Conservation (phyloP, 2,329 filamentous ascomycete species). For the Furcasterigmium sp. region DNA sequence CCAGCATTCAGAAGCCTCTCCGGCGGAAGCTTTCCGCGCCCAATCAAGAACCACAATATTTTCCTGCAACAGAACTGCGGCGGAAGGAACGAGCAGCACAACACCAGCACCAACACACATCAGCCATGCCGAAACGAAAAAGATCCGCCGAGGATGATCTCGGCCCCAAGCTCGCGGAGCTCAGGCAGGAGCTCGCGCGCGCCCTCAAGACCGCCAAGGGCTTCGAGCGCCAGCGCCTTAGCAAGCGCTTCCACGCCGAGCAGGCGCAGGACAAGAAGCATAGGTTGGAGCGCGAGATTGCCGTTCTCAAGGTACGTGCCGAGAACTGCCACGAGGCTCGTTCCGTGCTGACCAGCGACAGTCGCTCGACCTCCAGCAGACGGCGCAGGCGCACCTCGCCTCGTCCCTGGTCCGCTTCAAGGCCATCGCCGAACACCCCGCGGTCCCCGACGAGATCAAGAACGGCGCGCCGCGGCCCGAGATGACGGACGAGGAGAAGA, state of each 20-base stretch:
- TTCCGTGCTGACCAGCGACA: conserved; percentile 14
- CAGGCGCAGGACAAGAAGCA: conserved; percentile 44
- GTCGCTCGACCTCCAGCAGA: conserved; percentile 54
- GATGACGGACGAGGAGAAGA: conserved; percentile 45
- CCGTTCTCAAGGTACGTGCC: conserved; percentile 48
- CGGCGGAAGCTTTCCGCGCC: conserved; percentile 6
- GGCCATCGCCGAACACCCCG: conserved; percentile 42
- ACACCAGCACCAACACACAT: neutral
- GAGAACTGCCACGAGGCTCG: no score
- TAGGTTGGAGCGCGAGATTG: conserved; percentile 57
- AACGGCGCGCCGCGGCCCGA: conserved; percentile 42
- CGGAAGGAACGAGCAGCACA: neutral
- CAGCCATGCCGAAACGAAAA: conserved; percentile 54
- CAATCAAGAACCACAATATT: conserved; percentile 11
- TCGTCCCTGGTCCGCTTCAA: conserved; percentile 50
- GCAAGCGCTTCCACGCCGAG: conserved; percentile 50
- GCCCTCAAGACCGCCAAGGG: conserved; percentile 69
- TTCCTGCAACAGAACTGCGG: conserved; percentile 2
- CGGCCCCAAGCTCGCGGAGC: conserved; percentile 45
- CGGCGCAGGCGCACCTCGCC: conserved; percentile 50
- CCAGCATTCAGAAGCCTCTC: neutral
- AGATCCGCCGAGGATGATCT: conserved; percentile 38
- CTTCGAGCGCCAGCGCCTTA: conserved; percentile 72
- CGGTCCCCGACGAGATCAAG: conserved; percentile 43
- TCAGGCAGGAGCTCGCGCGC: conserved; percentile 55